Evolutionary conservation across 2,329 filamentous ascomycete genomes (phyloP).

Genomic region (Fusarium tuaranense): DNA sequence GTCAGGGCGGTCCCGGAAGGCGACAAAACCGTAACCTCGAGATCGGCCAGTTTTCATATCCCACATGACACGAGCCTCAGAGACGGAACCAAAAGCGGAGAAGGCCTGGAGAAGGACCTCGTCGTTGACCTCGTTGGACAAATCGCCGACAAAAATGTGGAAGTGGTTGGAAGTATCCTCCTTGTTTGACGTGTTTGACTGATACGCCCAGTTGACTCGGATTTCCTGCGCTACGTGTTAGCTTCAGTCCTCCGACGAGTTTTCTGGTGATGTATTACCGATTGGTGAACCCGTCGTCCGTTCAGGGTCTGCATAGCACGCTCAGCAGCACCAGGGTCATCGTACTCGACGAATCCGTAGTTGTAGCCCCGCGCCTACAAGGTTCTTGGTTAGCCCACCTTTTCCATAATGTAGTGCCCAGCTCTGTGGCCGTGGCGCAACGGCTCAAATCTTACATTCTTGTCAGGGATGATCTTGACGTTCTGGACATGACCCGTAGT

Average conservation of each 20-base stretch:
- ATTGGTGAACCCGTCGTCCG: conserved; percentile 93
- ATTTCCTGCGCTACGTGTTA: conserved; percentile 77
- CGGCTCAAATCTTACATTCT: conserved; percentile 81
- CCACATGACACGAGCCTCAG: conserved; percentile 99
- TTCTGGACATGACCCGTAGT: conserved; percentile 98
- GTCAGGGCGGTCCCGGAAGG: conserved; percentile 92
- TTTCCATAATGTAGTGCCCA: background rate
- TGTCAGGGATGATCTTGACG: conserved; percentile 99
- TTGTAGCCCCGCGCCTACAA: conserved; percentile 93
- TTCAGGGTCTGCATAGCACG: conserved; percentile 98
- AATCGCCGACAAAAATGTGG: conserved; percentile 97
- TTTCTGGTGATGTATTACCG: conserved; percentile 64
- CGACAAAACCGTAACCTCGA: conserved; percentile 97
- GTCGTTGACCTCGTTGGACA: conserved; percentile 99
- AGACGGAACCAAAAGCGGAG: conserved; percentile 94
- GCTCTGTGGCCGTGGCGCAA: background rate
- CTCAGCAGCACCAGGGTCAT: conserved; percentile 95
- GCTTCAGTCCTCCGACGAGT: conserved; percentile 10
- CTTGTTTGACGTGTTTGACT: conserved; percentile 93
- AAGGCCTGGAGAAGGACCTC: conserved; percentile 94
- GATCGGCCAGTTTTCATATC: conserved; percentile 99
- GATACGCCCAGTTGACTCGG: conserved; percentile 99
- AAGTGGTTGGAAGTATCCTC: conserved; percentile 99
- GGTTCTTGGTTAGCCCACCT: conserved; percentile 41
- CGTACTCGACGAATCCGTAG: conserved; percentile 99